Conservation (phyloP, 2,329 filamentous ascomycete genomes). For the Chaetomiaceae sp. region DNA sequence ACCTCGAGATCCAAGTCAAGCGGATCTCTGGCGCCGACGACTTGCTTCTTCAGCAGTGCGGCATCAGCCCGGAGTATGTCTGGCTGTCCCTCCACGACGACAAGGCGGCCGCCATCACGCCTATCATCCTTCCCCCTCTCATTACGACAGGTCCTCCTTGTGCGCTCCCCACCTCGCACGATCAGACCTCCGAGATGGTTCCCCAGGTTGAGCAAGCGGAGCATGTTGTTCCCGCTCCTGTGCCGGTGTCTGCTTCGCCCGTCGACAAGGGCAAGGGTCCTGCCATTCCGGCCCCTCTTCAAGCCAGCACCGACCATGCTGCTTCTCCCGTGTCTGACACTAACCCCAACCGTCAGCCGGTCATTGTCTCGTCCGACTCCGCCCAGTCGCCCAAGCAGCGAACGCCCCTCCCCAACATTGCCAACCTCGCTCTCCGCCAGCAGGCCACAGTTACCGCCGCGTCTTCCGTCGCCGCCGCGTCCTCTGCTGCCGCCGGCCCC, state of each 20-base stretch:
- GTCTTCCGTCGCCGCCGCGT: too few relatives aligned
- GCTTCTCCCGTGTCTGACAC: neutral
- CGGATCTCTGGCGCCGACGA: conserved; percentile 19
- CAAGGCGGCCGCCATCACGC: conserved; percentile 1
- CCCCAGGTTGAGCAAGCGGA: conserved; percentile 2
- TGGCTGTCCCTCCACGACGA: conserved; percentile 15
- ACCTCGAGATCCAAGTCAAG: conserved; percentile 23
- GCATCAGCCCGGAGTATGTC: conserved; percentile 13
- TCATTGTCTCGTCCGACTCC: too few relatives aligned
- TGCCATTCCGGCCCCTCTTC: neutral
- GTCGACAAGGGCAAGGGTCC: conserved; percentile 14
- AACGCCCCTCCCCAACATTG: conserved; percentile 1
- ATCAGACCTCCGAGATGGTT: neutral
- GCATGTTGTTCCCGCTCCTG: neutral
- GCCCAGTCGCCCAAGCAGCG: too few relatives aligned
- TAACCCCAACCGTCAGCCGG: too few relatives aligned
- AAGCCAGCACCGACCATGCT: neutral
- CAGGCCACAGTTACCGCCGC: neutral
- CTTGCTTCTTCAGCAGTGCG: conserved; percentile 10
- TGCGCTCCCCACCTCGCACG: conserved; percentile 1
- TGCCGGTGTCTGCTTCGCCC: neutral
- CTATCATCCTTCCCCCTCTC: neutral
- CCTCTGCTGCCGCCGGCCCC: neutral
- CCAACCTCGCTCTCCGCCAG: neutral
- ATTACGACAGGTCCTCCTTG: neutral